These are phyloP conservation scores for Orbilia blumenaviensis DNA, from an alignment of 2,329 filamentous ascomycete species.

Conservation along the genomic window DNA sequence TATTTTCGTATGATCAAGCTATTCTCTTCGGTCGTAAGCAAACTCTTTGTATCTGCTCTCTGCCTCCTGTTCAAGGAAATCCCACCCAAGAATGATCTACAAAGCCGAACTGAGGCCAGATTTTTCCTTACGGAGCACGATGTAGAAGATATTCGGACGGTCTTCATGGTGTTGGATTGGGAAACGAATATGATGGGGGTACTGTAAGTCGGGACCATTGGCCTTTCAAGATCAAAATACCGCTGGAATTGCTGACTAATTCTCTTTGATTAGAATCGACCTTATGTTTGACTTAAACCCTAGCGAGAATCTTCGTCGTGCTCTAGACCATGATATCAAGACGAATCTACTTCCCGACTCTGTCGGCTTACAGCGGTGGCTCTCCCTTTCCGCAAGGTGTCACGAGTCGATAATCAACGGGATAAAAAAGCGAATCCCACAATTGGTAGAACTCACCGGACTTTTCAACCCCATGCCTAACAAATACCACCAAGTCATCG, in stretches of 20 bases:
- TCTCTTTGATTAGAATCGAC: background rate
- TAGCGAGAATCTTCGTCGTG: background rate
- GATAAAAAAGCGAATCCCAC: no score
- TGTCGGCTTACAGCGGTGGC: background rate
- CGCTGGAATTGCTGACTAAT: no score
- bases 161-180: background rate
- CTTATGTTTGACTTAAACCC: background rate
- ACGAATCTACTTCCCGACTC: background rate
- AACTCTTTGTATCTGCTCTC: no score
- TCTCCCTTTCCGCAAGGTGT: background rate
- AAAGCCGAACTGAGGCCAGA: background rate
- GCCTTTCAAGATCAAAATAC: no score
- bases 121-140: background rate
- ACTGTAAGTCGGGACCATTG: no score
- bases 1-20: no score
- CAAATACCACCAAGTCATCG: no score
- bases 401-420: slow-evolving; percentile 13
- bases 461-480: no score
- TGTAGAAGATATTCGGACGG: background rate
- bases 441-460: no score
- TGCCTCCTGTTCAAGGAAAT: no score
- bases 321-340: slow-evolving; percentile 4
- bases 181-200: background rate
- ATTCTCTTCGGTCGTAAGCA: no score
- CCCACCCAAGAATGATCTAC: no score